Evolutionary conservation across 257 asterid species (phyloP).

Genomic region (Scutellaria galericulata): DNA sequence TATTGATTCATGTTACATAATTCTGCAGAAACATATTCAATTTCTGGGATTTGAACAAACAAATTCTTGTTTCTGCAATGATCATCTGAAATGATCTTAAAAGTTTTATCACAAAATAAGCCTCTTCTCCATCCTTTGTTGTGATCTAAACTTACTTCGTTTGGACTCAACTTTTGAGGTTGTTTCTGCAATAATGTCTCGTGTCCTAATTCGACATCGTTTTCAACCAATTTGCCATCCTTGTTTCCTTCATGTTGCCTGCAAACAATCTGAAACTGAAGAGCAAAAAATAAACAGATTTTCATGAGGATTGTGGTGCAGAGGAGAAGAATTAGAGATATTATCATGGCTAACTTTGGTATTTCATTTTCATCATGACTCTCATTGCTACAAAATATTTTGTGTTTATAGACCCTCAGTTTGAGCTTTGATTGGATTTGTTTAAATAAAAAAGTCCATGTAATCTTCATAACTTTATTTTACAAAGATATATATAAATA

Average conservation of each 20-base stretch:
- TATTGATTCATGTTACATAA: not conserved
- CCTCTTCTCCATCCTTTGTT: constrained; percentile 39
- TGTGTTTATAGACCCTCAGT: not conserved
- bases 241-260: constrained; percentile 6
- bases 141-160: constrained; percentile 24
- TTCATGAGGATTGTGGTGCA: constrained; percentile 41
- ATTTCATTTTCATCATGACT: not conserved
- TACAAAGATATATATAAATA: not conserved
- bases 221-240: not conserved
- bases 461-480: constrained; percentile 19
- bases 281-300: constrained; percentile 35
- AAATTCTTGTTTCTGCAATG: not conserved
- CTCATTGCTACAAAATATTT: not conserved
- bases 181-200: constrained; percentile 19
- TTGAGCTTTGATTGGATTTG: not conserved
- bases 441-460: not conserved
- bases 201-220: constrained; percentile 42
- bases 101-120: constrained; percentile 27
- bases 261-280: constrained; percentile 19
- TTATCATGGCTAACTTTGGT: not conserved
- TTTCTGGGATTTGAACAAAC: constrained; percentile 11
- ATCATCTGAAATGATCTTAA: not conserved
- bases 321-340: constrained; percentile 34
- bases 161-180: constrained; percentile 10
- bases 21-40: not conserved